Evolutionary conservation across 805 yeast species (phyloP), one percentile per base, ranked within the genome.

Genomic region (Isabelozyma rhagii): DNA sequence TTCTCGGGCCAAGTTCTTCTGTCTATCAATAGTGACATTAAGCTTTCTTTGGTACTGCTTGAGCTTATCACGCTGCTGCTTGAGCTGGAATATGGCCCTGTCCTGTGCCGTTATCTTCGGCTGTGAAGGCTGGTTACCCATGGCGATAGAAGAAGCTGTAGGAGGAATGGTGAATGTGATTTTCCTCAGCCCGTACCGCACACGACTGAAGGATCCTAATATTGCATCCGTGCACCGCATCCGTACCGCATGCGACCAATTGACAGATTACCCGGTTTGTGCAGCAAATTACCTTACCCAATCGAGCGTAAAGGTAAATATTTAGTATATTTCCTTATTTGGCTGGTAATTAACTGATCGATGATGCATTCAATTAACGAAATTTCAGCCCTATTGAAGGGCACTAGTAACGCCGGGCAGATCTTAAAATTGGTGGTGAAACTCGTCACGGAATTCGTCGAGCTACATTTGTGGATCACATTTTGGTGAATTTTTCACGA

Each of bases 21-120:
- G 97, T 34, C 80, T 72, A 9, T 72, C 74, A 14, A 89, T 78
- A 4, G 89, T 79, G 0, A 68, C 65, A 28, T 74, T 72, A 38
- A 92, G 78, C 51, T 82, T 80, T 43, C 71, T 71, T 58, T 83
- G 87, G 55, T 91, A 88, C 64, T 86, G 88, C 56, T 81, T 81
- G 18, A 94, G 76, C 54, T 85, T 85, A 67, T 94, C 99, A 52
- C 97, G 75, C 58, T 96, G 97, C 39, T 87, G 72, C 64, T 94
- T 94, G 57, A 94, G 75, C 61, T 92, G 94, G 55, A 90, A 76
- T 9, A 94, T 80, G 0, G 97, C 97, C 60, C 76, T 81, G 62
- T 94, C 99, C 57, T 91, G 92, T 38, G 84, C 77, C 6, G 96
- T 89, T 15, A 93, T 83, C 61, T 81, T 84, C 0, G 83, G 80